phyloP scores from a whole-genome alignment of 2,329 filamentous ascomycete species.

The Cordyceps cateniannulata region DNA sequence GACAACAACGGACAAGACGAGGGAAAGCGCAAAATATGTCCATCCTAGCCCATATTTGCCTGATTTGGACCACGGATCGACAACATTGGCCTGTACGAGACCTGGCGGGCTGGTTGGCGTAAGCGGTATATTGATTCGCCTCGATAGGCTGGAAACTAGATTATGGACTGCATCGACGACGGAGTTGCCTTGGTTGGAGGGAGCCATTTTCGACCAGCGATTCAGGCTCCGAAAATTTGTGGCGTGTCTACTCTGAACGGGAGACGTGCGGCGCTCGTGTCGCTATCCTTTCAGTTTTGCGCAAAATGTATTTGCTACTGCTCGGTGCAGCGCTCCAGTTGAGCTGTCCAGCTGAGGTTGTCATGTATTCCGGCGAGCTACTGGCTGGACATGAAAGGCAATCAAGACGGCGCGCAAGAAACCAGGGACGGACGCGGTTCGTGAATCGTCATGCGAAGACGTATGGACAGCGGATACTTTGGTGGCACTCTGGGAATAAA shows the following conservation, averaged over 20 bases:
- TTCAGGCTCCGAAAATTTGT: neutral
- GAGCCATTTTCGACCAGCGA: slow-evolving; percentile 8
- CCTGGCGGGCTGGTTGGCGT: slow-evolving; percentile 55
- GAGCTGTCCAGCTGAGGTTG: neutral
- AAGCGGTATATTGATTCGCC: slow-evolving; percentile 54
- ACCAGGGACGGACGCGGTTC: neutral
- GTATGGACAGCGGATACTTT: neutral
- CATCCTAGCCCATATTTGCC: slow-evolving; percentile 83
- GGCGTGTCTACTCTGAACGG: neutral
- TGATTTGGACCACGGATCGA: slow-evolving; percentile 75
- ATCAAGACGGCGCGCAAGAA: neutral
- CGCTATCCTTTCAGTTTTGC: neutral
- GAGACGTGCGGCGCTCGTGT: neutral
- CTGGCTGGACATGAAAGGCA: neutral
- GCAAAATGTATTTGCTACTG: neutral
- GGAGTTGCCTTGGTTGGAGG: neutral
- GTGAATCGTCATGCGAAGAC: neutral
- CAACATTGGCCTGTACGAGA: slow-evolving; percentile 53
- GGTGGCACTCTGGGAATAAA: neutral
- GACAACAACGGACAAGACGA: slow-evolving; percentile 60
- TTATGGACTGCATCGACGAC: neutral
- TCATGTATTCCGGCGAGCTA: neutral
- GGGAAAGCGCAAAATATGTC: slow-evolving; percentile 76
- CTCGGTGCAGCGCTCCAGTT: neutral
- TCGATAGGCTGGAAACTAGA: slow-evolving; percentile 34